Evolutionary conservation across 2,329 filamentous ascomycete genomes (phyloP).

Genomic region (Emmonsiellopsis sp.): DNA sequence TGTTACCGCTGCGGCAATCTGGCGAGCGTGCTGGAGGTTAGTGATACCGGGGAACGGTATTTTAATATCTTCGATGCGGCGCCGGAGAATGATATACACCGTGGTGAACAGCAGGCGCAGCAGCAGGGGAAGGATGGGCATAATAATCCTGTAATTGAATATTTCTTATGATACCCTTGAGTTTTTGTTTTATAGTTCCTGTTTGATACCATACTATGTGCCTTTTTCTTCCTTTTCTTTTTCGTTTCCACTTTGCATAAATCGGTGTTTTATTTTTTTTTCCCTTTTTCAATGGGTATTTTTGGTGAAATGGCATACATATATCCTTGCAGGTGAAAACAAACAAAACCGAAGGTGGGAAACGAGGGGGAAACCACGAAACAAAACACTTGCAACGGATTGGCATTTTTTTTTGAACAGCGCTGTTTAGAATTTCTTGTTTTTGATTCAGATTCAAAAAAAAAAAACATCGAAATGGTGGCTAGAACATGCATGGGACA

Average conservation of each 20-base stretch:
- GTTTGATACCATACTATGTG: not conserved
- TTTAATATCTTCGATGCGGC: slow-evolving; percentile 98
- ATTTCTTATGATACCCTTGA: slow-evolving; percentile 52
- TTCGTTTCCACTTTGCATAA: slow-evolving; percentile 11
- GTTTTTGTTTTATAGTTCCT: not conserved
- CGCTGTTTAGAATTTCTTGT: too few species aligned
- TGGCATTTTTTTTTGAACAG: too few species aligned
- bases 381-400: too few species aligned
- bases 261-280: slow-evolving; percentile 14
- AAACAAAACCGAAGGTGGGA: too few species aligned
- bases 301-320: too few species aligned
- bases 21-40: slow-evolving; percentile 93
- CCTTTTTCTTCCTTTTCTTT: slow-evolving; percentile 7
- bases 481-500: too few species aligned
- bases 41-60: slow-evolving; percentile 81
- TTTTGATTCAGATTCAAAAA: too few species aligned
- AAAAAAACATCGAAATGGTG: too few species aligned
- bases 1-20: slow-evolving; percentile 95
- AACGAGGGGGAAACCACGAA: too few species aligned
- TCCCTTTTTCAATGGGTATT: not conserved
- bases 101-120: slow-evolving; percentile 67
- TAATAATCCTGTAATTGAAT: slow-evolving; percentile 59
- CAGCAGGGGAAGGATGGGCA: slow-evolving; percentile 59
- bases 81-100: slow-evolving; percentile 74
- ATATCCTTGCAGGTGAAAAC: too few species aligned